These are phyloP conservation scores for Sindora glabra DNA, from an alignment of 306 rosid genomes.

Conservation along the genomic window DNA sequence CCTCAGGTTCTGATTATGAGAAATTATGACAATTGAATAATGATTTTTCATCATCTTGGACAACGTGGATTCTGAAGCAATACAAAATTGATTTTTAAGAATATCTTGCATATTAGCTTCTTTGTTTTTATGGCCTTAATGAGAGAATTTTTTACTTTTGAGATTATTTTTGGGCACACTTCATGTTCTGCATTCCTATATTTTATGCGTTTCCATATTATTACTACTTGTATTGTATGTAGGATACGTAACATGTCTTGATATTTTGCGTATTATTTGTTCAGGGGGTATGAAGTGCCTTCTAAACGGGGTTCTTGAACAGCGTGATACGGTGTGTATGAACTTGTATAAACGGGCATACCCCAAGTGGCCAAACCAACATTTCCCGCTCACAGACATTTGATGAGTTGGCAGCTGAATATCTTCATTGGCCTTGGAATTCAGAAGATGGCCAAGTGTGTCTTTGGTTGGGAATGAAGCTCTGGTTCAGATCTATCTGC, in stretches of 20 bases:
- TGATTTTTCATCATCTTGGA: too few relatives aligned
- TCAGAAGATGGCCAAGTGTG: constrained; percentile 25
- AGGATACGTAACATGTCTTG: background rate
- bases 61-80: too few relatives aligned
- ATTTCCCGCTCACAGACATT: constrained; percentile 42
- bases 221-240: too few relatives aligned
- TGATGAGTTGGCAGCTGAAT: constrained; percentile 29
- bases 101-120: too few relatives aligned
- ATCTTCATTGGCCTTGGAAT: constrained; percentile 10
- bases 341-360: constrained; percentile 78
- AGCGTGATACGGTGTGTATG: constrained; percentile 80
- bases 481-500: constrained; percentile 64
- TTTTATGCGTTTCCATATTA: too few relatives aligned
- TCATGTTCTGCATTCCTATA: too few relatives aligned
- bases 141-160: too few relatives aligned
- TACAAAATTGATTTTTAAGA: too few relatives aligned
- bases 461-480: constrained; percentile 73
- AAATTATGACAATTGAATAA: too few relatives aligned
- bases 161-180: too few relatives aligned
- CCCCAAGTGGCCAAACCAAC: constrained; percentile 73
- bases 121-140: too few relatives aligned
- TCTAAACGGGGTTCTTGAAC: constrained; percentile 74
- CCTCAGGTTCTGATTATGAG: too few relatives aligned
- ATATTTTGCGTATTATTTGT: background rate
- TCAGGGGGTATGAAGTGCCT: constrained; percentile 84